Evolutionary conservation across 2,329 filamentous ascomycete genomes (phyloP).

Genomic region (Neofusicoccum sp.): DNA sequence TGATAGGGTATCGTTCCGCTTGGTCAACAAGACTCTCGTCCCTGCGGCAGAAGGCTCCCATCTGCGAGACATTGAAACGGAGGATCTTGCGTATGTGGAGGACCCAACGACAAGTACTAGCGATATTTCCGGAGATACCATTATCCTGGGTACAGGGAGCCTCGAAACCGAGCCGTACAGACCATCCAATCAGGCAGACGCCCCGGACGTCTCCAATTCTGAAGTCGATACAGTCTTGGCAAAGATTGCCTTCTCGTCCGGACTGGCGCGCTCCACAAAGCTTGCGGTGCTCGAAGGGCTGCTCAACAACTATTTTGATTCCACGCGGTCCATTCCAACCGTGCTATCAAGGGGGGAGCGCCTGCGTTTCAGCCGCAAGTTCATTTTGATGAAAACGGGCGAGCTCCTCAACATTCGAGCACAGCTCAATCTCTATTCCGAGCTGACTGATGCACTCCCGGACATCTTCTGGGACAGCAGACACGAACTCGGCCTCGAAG

Average conservation of each 20-base stretch:
- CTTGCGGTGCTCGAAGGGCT: constrained; percentile 87
- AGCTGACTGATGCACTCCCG: constrained; percentile 90
- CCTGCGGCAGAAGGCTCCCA: constrained; percentile 77
- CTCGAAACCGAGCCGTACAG: constrained; percentile 33
- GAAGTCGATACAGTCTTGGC: constrained; percentile 70
- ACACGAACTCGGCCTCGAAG: constrained; percentile 86
- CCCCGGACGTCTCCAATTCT: constrained; percentile 19
- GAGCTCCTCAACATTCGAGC: constrained; percentile 87
- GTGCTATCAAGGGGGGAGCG: constrained; percentile 70
- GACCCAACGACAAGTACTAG: constrained; percentile 74
- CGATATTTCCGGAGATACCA: constrained; percentile 81
- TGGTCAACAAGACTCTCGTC: constrained; percentile 72
- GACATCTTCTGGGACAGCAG: constrained; percentile 96
- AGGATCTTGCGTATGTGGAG: constrained; percentile 85
- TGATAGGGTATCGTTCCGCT: constrained; percentile 68
- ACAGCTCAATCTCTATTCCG: constrained; percentile 94
- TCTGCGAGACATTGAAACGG: constrained; percentile 73
- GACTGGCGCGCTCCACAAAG: constrained; percentile 89
- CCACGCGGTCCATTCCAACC: constrained; percentile 78
- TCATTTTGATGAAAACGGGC: constrained; percentile 91
- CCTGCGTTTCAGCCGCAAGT: constrained; percentile 63
- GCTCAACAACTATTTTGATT: constrained; percentile 81
- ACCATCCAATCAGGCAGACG: constrained; percentile 43
- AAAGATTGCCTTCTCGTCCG: constrained; percentile 96
- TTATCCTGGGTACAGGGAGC: constrained; percentile 80